Evolutionary conservation across 192 early-diverging fungal species (phyloP).

Genomic region (Gonapodya prolifera): DNA sequence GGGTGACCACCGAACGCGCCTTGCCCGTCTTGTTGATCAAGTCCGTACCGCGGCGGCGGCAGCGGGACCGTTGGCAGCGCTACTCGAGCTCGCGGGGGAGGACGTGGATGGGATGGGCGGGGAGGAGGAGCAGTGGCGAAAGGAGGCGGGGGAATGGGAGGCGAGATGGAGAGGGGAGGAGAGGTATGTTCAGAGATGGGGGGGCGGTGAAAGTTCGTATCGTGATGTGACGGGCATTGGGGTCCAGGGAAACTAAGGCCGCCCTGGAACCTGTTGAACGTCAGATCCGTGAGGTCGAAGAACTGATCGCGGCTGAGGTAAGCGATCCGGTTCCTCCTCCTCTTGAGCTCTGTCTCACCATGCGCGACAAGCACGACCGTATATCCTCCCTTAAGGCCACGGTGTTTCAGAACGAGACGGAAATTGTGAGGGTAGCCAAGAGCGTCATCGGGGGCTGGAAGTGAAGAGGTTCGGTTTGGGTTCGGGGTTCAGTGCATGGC

Average conservation of each 20-base stretch:
- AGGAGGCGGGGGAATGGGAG: conserved; percentile 24
- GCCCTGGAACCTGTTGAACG: conserved; percentile 20
- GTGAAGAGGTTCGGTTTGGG: too few species aligned
- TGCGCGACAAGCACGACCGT: background rate
- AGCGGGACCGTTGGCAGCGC: conserved; percentile 38
- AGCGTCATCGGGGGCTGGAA: background rate
- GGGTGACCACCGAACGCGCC: background rate
- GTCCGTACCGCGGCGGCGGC: conserved; percentile 4
- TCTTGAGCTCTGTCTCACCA: background rate
- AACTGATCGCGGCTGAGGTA: conserved; percentile 31
- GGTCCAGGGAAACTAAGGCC: conserved; percentile 25
- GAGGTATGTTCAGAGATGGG: conserved; percentile 10
- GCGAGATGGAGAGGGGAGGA: conserved; percentile 18
- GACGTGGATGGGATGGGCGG: conserved; percentile 47
- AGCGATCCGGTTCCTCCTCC: background rate
- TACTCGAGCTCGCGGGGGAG: conserved; percentile 45
- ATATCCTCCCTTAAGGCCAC: background rate
- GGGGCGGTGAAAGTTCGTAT: background rate
- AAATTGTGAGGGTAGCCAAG: background rate
- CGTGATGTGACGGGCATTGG: background rate
- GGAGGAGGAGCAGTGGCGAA: conserved; percentile 36
- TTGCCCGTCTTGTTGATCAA: background rate
- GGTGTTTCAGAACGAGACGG: background rate
- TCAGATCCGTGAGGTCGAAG: conserved; percentile 28
- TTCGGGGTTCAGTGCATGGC: too few species aligned